These are phyloP conservation scores for Phytophthora pluvialis DNA, from an alignment of 352 stramenopile species.

Conservation along the genomic window DNA sequence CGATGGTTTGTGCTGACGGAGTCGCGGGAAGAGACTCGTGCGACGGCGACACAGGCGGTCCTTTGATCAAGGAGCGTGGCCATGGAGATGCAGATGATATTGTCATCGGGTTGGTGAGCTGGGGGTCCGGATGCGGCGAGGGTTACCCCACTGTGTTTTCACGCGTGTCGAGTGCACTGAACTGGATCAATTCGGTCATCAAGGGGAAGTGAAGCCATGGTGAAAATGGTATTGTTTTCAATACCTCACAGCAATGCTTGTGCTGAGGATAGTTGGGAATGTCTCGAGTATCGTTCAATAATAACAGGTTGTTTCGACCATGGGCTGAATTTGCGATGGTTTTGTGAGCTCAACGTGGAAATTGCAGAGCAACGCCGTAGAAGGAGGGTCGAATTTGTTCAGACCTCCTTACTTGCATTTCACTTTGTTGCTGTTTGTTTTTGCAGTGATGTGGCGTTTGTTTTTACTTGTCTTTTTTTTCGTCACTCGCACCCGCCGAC, in stretches of 20 bases:
- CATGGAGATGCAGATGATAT: slow-evolving; percentile 23
- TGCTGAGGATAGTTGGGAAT: too few species aligned
- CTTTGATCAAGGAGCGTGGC: slow-evolving; percentile 36
- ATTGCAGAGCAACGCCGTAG: too few species aligned
- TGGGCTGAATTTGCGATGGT: too few species aligned
- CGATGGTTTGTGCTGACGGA: slow-evolving; percentile 55
- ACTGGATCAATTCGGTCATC: slow-evolving; percentile 1
- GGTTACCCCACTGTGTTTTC: slow-evolving; percentile 31
- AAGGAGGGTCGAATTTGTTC: too few species aligned
- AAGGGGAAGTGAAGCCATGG: not conserved
- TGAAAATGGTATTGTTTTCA: too few species aligned
- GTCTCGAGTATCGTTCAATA: too few species aligned
- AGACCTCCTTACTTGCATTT: too few species aligned
- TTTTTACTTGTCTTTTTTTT: slow-evolving; percentile 14
- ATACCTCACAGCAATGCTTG: too few species aligned
- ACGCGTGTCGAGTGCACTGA: not conserved
- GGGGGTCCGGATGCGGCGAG: slow-evolving; percentile 48
- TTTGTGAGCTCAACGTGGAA: too few species aligned
- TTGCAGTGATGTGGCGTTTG: too few species aligned
- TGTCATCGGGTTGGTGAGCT: slow-evolving; percentile 54
- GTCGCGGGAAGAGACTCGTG: slow-evolving; percentile 42
- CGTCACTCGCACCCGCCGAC: not conserved
- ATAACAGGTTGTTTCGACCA: too few species aligned
- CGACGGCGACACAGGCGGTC: slow-evolving; percentile 54
- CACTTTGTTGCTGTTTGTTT: too few species aligned